Evolutionary conservation across 108 stramenopile genomes (phyloP).

Genomic region (Aureococcus anophagefferens): DNA sequence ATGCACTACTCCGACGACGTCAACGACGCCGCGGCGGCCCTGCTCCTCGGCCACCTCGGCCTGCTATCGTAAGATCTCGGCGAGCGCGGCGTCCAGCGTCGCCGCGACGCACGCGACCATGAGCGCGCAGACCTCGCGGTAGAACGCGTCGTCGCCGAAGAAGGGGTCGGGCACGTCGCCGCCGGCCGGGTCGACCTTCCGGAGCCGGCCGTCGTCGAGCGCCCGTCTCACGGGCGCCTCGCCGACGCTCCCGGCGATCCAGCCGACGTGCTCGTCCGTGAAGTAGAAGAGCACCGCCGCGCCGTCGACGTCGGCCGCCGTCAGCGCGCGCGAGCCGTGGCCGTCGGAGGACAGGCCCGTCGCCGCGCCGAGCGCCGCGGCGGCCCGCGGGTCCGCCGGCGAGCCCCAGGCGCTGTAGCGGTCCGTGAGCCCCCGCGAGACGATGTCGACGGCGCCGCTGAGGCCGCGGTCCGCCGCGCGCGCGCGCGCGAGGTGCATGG

Average conservation of each 20-base stretch:
- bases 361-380: not conserved
- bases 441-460: not conserved
- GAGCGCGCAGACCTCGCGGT: not conserved
- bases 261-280: not conserved
- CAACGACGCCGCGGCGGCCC: too few species aligned
- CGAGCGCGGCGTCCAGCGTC: not conserved
- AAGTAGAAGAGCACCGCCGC: not conserved
- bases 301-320: not conserved
- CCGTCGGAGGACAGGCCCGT: not conserved
- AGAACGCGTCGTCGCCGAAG: not conserved
- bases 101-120: not conserved
- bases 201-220: not conserved
- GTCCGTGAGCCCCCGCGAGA: not conserved
- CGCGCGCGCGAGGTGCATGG: not conserved
- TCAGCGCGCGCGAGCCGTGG: not conserved
- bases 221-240: not conserved
- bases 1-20: too few species aligned
- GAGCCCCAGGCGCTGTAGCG: not conserved
- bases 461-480: not conserved
- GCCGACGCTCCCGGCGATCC: not conserved
- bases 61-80: too few species aligned
- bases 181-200: not conserved
- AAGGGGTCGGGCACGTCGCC: not conserved
- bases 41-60: too few species aligned
- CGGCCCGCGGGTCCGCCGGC: not conserved